phyloP scores from a whole-genome alignment of 768 basidiomycete genomes.

The Xerocomellus intermedius region DNA sequence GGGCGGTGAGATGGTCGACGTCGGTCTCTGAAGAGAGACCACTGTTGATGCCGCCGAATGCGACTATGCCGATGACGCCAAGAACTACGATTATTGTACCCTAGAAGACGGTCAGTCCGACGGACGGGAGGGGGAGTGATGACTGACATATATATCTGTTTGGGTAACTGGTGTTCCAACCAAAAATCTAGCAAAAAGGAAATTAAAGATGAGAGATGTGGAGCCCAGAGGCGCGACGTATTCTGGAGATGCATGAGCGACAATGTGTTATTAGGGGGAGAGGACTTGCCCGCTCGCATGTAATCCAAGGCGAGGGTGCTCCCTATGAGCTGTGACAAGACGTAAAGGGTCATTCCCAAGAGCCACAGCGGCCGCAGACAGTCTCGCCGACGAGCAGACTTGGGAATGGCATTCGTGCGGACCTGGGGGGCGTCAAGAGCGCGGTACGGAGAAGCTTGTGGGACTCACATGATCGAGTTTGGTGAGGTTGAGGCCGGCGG shows the following conservation, averaged over 20 bases:
- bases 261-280: neutral
- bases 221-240: conserved; percentile 96
- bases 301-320: conserved; percentile 85
- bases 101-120: conserved; percentile 35
- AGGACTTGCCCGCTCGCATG: conserved; percentile 70
- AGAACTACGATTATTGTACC: conserved; percentile 81
- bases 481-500: conserved; percentile 91
- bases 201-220: conserved; percentile 93
- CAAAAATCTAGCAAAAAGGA: conserved; percentile 87
- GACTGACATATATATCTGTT: conserved; percentile 75
- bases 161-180: conserved; percentile 83
- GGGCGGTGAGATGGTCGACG: conserved; percentile 69
- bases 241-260: conserved; percentile 46
- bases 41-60: conserved; percentile 80
- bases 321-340: conserved; percentile 84
- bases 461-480: conserved; percentile 84
- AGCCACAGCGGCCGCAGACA: conserved; percentile 88
- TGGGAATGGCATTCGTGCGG: conserved; percentile 73
- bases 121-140: neutral
- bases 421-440: conserved; percentile 42
- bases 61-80: conserved; percentile 86
- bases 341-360: conserved; percentile 91
- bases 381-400: conserved; percentile 67
- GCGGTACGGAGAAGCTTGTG: neutral
- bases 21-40: conserved; percentile 74